Conservation (phyloP, 768 basidiomycete species). For the Suillus spraguei region DNA sequence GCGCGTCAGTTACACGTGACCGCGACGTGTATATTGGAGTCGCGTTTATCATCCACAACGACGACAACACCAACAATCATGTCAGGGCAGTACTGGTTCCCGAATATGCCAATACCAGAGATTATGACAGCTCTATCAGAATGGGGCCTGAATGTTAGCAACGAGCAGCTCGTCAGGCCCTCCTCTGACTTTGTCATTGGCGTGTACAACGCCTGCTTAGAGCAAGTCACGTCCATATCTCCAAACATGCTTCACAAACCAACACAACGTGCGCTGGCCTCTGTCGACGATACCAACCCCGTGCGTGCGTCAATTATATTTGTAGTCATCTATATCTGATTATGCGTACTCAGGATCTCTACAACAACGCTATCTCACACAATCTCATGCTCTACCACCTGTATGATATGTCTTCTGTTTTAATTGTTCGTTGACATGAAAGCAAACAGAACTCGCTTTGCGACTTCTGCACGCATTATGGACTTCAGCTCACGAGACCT, state of each 20-base stretch:
- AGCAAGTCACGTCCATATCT: conserved; percentile 68
- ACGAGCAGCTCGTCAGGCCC: conserved; percentile 69
- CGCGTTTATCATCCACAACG: not conserved
- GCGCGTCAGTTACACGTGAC: conserved; percentile 27
- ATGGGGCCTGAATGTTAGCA: conserved; percentile 69
- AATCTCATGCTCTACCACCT: conserved; percentile 73
- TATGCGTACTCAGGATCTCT: conserved; percentile 57
- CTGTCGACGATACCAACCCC: conserved; percentile 53
- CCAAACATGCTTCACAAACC: conserved; percentile 62
- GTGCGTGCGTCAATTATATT: conserved; percentile 37
- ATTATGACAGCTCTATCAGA: conserved; percentile 65
- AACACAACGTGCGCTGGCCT: conserved; percentile 53
- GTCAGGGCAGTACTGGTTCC: conserved; percentile 56
- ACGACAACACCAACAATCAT: conserved; percentile 13
- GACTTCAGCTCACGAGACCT: conserved; percentile 81
- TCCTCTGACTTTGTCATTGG: conserved; percentile 69
- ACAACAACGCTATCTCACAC: conserved; percentile 55
- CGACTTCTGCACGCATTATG: conserved; percentile 70
- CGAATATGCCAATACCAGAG: conserved; percentile 64
- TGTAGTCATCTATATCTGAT: not conserved
- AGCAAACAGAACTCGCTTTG: conserved; percentile 60
- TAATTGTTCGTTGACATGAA: conserved; percentile 9
- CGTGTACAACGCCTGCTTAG: conserved; percentile 71
- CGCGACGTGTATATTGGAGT: conserved; percentile 20
- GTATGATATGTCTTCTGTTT: conserved; percentile 34